These are phyloP conservation scores for Shiraia bambusicola DNA, from an alignment of 2,329 filamentous ascomycete species.

Conservation along the genomic window DNA sequence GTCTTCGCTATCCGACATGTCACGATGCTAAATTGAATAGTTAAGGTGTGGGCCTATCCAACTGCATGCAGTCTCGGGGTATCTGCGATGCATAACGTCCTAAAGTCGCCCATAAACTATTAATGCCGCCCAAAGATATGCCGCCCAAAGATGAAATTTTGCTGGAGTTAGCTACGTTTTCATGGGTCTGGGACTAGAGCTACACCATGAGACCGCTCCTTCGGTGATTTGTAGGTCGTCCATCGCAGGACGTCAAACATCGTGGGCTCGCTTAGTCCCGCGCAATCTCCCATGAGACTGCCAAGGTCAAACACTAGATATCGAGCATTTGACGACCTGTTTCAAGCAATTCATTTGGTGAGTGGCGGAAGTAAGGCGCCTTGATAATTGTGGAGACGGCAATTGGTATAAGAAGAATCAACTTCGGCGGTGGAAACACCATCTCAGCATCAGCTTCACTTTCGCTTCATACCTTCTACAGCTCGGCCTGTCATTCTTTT, in stretches of 20 bases:
- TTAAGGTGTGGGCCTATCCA: not conserved
- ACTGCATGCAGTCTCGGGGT: not conserved
- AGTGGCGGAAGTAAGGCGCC: not conserved
- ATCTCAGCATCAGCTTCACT: conserved; percentile 2
- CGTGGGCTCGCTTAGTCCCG: conserved; percentile 2
- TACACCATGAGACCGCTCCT: not conserved
- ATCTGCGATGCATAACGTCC: not conserved
- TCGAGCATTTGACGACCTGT: conserved; percentile 1
- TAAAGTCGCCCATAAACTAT: conserved; percentile 1
- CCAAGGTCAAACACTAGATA: conserved; percentile 1
- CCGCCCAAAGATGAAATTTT: not conserved
- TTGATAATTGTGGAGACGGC: not conserved
- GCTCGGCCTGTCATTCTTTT: conserved; percentile 6
- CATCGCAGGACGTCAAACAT: not conserved
- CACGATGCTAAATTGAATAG: not conserved
- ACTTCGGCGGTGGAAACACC: not conserved
- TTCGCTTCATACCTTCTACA: conserved; percentile 3
- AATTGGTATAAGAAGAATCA: conserved; percentile 3
- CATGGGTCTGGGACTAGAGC: not conserved
- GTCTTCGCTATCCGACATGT: not conserved
- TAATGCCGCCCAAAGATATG: not conserved
- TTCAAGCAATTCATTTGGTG: conserved; percentile 1
- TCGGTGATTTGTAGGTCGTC: not conserved
- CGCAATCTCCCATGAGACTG: conserved; percentile 3
- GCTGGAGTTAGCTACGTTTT: not conserved